Conservation (phyloP, 805 yeast species). For the Candida wancherniae region DNA sequence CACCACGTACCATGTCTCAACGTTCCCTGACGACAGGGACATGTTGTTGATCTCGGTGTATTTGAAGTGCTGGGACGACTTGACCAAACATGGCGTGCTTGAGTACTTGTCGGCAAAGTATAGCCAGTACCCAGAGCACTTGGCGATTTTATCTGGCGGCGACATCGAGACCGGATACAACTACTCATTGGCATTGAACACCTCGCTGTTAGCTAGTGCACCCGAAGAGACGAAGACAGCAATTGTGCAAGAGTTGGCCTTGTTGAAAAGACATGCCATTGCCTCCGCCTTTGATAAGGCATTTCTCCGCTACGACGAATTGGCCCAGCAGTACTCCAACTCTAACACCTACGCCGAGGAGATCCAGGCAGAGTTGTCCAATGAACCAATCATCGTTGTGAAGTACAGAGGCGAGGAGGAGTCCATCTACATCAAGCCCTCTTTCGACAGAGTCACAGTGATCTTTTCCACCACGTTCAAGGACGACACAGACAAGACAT, state of each 20-base stretch:
- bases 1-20: conserved; percentile 88
- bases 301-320: conserved; percentile 68
- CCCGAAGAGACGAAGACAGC: conserved; percentile 45
- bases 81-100: conserved; percentile 60
- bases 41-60: conserved; percentile 62
- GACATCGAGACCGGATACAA: conserved; percentile 76
- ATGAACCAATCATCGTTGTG: conserved; percentile 60
- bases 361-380: conserved; percentile 38
- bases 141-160: conserved; percentile 24
- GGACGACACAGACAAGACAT: conserved; percentile 93
- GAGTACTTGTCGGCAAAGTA: conserved; percentile 50
- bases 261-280: conserved; percentile 79
- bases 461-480: conserved; percentile 90
- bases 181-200: conserved; percentile 68
- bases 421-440: conserved; percentile 83
- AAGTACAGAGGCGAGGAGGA: conserved; percentile 87
- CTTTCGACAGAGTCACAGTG: conserved; percentile 94
- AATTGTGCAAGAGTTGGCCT: conserved; percentile 60
- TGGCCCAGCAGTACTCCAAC: conserved; percentile 47
- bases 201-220: conserved; percentile 31
- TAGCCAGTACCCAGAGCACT: conserved; percentile 30
- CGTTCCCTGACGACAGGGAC: conserved; percentile 66
- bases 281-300: conserved; percentile 93
- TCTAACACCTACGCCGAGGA: conserved; percentile 42
- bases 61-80: conserved; percentile 74